Evolutionary conservation across 2,329 filamentous ascomycete species (phyloP).

Genomic region (Graphiopsis chlorocephala): DNA sequence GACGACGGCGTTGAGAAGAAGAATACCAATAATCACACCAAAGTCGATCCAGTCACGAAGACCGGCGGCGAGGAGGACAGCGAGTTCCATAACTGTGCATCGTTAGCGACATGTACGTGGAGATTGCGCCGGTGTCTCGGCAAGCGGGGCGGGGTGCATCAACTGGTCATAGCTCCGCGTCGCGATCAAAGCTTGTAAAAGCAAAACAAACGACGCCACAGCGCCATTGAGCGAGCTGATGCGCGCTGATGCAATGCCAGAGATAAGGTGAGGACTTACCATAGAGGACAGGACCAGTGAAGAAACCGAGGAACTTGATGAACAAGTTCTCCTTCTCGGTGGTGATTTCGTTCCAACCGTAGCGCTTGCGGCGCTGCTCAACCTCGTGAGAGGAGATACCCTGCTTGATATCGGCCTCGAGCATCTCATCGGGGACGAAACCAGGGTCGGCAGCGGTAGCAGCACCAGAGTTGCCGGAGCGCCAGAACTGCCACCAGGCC

Average conservation of each 20-base stretch:
- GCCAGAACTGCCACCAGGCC: conserved; percentile 57
- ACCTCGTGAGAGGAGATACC: conserved; percentile 61
- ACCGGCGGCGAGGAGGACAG: conserved; percentile 70
- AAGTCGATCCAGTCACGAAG: conserved; percentile 75
- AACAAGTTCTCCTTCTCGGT: conserved; percentile 75
- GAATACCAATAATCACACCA: conserved; percentile 73
- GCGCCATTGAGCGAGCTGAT: conserved; percentile 11
- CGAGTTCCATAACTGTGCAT: conserved; percentile 68
- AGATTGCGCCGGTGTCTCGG: conserved; percentile 24
- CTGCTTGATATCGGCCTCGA: conserved; percentile 64
- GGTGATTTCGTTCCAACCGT: conserved; percentile 69
- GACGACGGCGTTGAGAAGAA: conserved; percentile 71
- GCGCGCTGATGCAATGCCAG: background rate
- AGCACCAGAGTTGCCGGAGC: conserved; percentile 33
- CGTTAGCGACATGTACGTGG: conserved; percentile 21
- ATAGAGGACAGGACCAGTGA: conserved; percentile 73
- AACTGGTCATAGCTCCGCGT: conserved; percentile 24
- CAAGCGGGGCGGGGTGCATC: conserved; percentile 12
- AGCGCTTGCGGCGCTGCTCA: conserved; percentile 62
- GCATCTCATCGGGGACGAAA: conserved; percentile 63
- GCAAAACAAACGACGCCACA: conserved; percentile 18
- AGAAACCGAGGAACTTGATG: conserved; percentile 71
- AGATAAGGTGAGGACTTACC: conserved; percentile 50
- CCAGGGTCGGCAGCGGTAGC: conserved; percentile 36
- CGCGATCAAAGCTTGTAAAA: conserved; percentile 21